Evolutionary conservation across 257 asterid genomes (phyloP).

Genomic region (Rubia yunnanensis): DNA sequence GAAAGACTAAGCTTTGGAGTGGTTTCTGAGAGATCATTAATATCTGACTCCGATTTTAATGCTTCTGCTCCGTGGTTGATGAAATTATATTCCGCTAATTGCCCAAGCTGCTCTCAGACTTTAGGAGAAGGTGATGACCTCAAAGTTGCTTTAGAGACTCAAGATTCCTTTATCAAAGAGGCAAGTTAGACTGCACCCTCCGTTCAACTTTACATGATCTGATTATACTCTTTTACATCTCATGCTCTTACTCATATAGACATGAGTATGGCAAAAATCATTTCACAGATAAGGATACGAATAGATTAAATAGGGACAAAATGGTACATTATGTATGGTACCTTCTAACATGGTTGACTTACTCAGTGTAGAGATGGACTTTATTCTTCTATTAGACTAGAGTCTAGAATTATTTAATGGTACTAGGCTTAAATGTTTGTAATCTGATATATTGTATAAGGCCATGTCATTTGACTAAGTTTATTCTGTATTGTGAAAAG

Average conservation of each 20-base stretch:
- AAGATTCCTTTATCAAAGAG: constrained; percentile 56
- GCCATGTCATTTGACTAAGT: background rate
- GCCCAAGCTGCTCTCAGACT: constrained; percentile 61
- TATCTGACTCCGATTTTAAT: constrained; percentile 44
- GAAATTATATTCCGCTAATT: constrained; percentile 53
- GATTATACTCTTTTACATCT: background rate
- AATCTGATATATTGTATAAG: background rate
- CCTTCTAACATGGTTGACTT: background rate
- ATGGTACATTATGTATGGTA: background rate
- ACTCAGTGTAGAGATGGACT: background rate
- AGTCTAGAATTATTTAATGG: background rate
- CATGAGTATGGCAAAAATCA: background rate
- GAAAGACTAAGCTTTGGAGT: constrained; percentile 64
- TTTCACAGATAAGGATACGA: background rate
- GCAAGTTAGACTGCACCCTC: constrained; percentile 36
- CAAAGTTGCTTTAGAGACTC: constrained; percentile 44
- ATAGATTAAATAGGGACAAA: background rate
- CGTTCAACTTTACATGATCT: background rate
- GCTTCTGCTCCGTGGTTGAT: constrained; percentile 58
- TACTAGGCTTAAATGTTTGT: background rate
- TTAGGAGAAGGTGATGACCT: constrained; percentile 55
- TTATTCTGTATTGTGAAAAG: background rate
- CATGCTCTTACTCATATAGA: background rate
- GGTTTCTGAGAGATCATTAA: constrained; percentile 57
- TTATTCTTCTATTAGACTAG: background rate